phyloP scores from a whole-genome alignment of 2,329 filamentous ascomycete genomes.

The Penicillium palitans region DNA sequence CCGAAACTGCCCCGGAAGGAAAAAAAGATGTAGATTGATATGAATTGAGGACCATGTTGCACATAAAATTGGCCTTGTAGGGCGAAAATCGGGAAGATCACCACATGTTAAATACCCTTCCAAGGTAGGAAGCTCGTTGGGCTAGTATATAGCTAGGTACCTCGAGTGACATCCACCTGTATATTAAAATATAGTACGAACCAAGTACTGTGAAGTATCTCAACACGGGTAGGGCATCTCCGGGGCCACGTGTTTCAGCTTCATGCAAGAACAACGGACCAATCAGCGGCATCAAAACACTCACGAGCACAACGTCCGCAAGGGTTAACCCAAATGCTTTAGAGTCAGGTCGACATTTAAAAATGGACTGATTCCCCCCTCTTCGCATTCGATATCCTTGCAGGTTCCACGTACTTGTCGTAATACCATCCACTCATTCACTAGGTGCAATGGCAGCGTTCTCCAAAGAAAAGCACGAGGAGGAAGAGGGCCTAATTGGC shows the following conservation, averaged over 20 bases:
- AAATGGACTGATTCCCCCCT: background rate
- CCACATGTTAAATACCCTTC: background rate
- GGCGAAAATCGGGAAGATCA: background rate
- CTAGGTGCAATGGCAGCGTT: conserved; percentile 6
- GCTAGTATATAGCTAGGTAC: background rate
- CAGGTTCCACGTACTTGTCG: background rate
- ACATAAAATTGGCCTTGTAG: background rate
- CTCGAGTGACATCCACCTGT: background rate
- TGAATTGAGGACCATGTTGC: background rate
- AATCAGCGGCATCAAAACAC: conserved; percentile 1
- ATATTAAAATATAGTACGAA: background rate
- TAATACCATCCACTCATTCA: background rate
- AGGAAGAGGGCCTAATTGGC: conserved; percentile 13
- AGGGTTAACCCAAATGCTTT: background rate
- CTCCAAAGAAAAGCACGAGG: background rate
- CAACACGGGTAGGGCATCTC: background rate
- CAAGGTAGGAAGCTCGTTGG: background rate
- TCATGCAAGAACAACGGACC: background rate
- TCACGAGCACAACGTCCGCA: background rate
- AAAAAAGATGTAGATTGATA: background rate
- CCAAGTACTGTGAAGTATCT: background rate
- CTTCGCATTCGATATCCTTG: background rate
- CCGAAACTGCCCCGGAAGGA: background rate
- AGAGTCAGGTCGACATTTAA: conserved; percentile 5
- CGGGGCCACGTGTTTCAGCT: conserved; percentile 5